Evolutionary conservation across 768 basidiomycete species (phyloP).

Genomic region (Suillus bovinus): DNA sequence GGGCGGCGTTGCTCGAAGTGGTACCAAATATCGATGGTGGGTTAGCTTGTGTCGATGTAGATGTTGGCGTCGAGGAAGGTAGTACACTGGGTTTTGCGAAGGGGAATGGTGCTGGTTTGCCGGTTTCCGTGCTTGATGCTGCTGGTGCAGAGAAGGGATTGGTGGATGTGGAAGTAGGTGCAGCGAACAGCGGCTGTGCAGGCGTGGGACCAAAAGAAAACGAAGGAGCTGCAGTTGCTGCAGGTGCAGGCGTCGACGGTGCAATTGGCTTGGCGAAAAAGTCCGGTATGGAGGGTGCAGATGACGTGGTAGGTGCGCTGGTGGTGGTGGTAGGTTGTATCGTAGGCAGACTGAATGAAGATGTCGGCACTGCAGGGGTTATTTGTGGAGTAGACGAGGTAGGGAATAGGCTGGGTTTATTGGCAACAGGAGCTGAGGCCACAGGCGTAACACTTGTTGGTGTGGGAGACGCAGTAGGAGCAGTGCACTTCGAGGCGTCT

Average conservation of each 20-base stretch:
- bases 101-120: constrained; percentile 13
- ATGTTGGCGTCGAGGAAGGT: constrained; percentile 16
- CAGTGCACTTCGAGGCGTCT: constrained; percentile 12
- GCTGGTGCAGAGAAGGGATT: neutral
- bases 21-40: constrained; percentile 23
- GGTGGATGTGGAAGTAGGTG: constrained; percentile 5
- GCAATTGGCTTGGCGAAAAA: constrained; percentile 19
- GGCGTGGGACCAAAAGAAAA: constrained; percentile 3
- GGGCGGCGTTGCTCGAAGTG: constrained; percentile 7
- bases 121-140: constrained; percentile 9
- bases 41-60: constrained; percentile 11
- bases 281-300: constrained; percentile 1
- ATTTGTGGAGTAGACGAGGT: constrained; percentile 16
- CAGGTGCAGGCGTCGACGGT: constrained; percentile 21
- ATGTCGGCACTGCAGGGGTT: constrained; percentile 12
- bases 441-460: constrained; percentile 21
- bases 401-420: constrained; percentile 8
- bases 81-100: constrained; percentile 16
- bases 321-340: constrained; percentile 12
- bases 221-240: constrained; percentile 10
- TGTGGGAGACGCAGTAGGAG: constrained; percentile 12
- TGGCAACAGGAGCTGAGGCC: constrained; percentile 14
- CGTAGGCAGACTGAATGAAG: constrained; percentile 20
- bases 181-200: neutral
- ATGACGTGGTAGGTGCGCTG: constrained; percentile 1